Percentiles rank a stretch among this genome's conserved stretches.
phyloP scores from a whole-genome alignment of 805 yeast genomes.

The Candida caryicola region DNA sequence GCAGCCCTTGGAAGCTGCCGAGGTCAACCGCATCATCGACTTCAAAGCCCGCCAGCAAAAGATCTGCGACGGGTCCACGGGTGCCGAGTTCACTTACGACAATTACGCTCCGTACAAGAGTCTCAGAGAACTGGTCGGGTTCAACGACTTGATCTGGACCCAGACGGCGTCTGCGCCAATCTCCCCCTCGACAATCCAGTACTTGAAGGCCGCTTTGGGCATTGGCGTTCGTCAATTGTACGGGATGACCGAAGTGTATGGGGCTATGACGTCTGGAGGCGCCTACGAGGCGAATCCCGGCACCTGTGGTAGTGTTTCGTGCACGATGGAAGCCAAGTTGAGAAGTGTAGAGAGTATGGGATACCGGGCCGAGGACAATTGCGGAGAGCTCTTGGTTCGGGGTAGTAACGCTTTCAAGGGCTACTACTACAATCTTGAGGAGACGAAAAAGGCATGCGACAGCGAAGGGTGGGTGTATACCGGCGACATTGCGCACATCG shows the following conservation, averaged over 20 bases:
- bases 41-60: conserved; percentile 8
- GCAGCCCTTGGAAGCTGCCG: background rate
- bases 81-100: conserved; percentile 12
- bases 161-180: conserved; percentile 34
- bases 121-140: conserved; percentile 14
- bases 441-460: conserved; percentile 44
- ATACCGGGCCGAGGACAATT: conserved; percentile 13
- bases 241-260: conserved; percentile 26
- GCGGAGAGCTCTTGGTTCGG: conserved; percentile 56
- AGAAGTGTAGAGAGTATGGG: conserved; percentile 18
- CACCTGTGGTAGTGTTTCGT: conserved; percentile 22
- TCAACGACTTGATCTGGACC: conserved; percentile 16
- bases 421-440: conserved; percentile 49
- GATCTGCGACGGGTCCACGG: conserved; percentile 9
- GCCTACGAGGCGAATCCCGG: conserved; percentile 23
- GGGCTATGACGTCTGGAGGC: conserved; percentile 18
- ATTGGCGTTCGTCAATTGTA: conserved; percentile 62
- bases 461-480: conserved; percentile 56
- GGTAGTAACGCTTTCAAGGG: conserved; percentile 55
- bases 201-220: conserved; percentile 23
- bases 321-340: conserved; percentile 19
- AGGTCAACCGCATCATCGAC: conserved; percentile 10
- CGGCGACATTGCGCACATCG: conserved; percentile 47
- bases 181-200: conserved; percentile 21
- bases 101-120: conserved; percentile 12